Conservation (phyloP, 2,329 filamentous ascomycete species). For the Exophiala calicioides region DNA sequence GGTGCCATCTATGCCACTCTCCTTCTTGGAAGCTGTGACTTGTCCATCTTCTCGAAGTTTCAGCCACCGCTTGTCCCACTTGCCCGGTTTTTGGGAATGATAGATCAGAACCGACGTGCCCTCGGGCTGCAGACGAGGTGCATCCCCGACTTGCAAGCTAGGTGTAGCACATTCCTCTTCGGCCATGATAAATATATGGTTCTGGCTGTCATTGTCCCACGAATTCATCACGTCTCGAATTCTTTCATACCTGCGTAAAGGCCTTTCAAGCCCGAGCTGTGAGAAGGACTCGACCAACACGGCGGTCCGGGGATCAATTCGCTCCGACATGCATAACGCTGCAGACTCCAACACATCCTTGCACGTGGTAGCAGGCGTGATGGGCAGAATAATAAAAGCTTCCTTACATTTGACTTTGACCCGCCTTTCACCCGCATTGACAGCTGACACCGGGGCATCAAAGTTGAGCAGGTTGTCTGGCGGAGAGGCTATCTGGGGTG, state of each 20-base stretch:
- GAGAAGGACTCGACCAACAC: slow-evolving; percentile 77
- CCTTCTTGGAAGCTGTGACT: slow-evolving; percentile 68
- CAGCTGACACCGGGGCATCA: slow-evolving; percentile 77
- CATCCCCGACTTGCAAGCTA: slow-evolving; percentile 63
- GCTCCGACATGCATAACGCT: slow-evolving; percentile 62
- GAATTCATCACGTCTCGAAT: slow-evolving; percentile 88
- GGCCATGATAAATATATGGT: slow-evolving; percentile 68
- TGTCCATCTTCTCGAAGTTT: slow-evolving; percentile 75
- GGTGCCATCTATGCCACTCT: slow-evolving; percentile 56
- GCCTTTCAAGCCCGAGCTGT: slow-evolving; percentile 75
- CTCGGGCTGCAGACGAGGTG: slow-evolving; percentile 63
- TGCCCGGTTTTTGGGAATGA: slow-evolving; percentile 77
- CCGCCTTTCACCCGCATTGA: slow-evolving; percentile 74
- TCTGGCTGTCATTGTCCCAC: slow-evolving; percentile 81
- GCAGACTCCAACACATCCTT: slow-evolving; percentile 71
- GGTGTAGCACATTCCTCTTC: slow-evolving; percentile 42
- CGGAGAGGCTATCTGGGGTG: too few relatives aligned
- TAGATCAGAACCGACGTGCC: slow-evolving; percentile 72
- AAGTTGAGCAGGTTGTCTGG: slow-evolving; percentile 39
- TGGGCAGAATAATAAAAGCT: slow-evolving; percentile 67
- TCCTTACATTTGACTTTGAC: slow-evolving; percentile 74
- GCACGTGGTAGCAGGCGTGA: slow-evolving; percentile 73
- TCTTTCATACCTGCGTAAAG: slow-evolving; percentile 80
- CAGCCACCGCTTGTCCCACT: slow-evolving; percentile 85
- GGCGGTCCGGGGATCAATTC: slow-evolving; percentile 64